Evolutionary conservation across 2,329 filamentous ascomycete genomes (phyloP), one percentile per base, ranked within the genome.

Genomic region (Xylaria multiplex): DNA sequence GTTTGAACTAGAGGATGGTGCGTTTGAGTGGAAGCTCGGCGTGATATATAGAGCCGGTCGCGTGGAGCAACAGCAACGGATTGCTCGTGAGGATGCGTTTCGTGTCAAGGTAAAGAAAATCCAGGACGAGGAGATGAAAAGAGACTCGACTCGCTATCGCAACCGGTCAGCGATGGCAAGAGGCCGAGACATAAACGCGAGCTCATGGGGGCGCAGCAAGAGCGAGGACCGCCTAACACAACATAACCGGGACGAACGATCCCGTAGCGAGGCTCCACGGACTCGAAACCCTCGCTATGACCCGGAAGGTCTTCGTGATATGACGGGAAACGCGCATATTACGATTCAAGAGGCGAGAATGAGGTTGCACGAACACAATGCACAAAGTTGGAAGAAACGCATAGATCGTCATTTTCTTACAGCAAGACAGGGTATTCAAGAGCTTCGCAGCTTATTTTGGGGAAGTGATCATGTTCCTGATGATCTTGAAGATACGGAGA

Each of bases 21-120:
- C 93, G 0, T 99, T 99, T 74, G 96, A 99, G 77, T 99, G 94
- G 92, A 98, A 97, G 77, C 83, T 99, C 9, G 93, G 94, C 16
- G 90, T 93, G 75, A 99, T 99, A 58, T 99, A 98, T 77, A 90
- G 95, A 37, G 88, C 93, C 52, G 96, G 96, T 0, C 85, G 95
- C 22, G 83, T 94, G 62, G 96, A 99, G 78, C 95, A 98, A 78
- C 90, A 91, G 76, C 96, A 98, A 78, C 88, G 96, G 22, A 82
- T 97, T 61, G 94, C 95, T 4, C 89, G 96, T 49, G 93, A 97
- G 77, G 93, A 97, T 70, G 95, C 95, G 0, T 98, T 96, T 79
- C 84, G 89, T 14, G 83, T 97, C 65, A 99, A 99, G 77, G 86
- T 91, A 14, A 96, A 94, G 77, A 94, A 91, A 74, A 87, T 97